Base-by-base conservation (phyloP, 805 yeast species). In the Suhomyces vadensis region DNA sequence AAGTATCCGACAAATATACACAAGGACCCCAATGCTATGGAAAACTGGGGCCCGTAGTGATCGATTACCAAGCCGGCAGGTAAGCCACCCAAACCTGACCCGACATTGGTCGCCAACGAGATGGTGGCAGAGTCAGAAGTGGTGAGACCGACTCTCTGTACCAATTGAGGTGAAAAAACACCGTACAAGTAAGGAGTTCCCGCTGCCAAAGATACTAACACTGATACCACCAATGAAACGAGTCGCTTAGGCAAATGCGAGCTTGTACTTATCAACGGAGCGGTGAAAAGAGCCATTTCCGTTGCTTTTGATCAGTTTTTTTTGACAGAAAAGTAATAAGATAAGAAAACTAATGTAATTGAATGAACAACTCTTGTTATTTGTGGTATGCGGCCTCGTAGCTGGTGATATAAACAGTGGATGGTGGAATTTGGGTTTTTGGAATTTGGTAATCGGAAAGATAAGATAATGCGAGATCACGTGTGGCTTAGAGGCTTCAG, bases 161-260 rank as follows among this genome's bases (percentile, higher is more conserved):
- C 74, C 49, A 86, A 65, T 57, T 85, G 90, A 1, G 92, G 91
- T 1, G 89, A 82, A 57, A 80, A 86, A n/a, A 81, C 78, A 0
- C 91, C 87, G 58, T 81, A 86, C 10, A 84, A 65, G 54, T 86
- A 86, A 0, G 88, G 86, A 2, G 90, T 85, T 2, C 94, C 92
- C 3, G 88, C 75, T 0, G 85, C 89, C 37, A 85, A 54, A 0
- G 87, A 76, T 6, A 82, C 82, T 13, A 83, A 55, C 10, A 69
- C 52, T 10, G 74, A 65, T 17, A 58, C 57, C 8, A 53, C 39
- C 31, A 71, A 56, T 1, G 74, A 58, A 20, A 57, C 41, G 27
- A 63, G 48, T 22, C 68, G 46, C 25, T 39, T 41, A 4, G 50
- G 38, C 14, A 52, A 35, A 16, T 29, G 33, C 37, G 54, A 53